Evolutionary conservation across 345 rosid species (phyloP), one percentile per base, ranked within the genome.

Genomic region (Xanthoceras sorbifolium): DNA sequence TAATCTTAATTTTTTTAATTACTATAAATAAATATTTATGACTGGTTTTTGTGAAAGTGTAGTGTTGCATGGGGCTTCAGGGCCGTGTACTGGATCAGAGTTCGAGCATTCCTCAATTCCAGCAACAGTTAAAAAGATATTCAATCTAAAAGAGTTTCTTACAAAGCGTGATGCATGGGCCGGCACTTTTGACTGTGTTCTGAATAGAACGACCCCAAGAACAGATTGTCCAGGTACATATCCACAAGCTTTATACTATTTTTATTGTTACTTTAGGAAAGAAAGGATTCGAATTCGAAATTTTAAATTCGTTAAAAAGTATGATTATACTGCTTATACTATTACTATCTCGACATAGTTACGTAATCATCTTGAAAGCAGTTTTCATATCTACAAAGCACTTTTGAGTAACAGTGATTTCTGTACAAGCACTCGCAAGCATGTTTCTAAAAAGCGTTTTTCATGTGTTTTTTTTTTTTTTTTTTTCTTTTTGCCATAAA

Each of bases 141-240:
- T 89, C 78, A 86, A 82, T 36, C 88, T 86, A 14, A 79, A 85
- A 73, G 80, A 81, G 14, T 86, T 89, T 55, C 79, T 86, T 6
- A 84, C 89, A 8, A 86, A 89, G 76, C 84, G 90, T 70, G 92
- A 89, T 65, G 84, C 87, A 26, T 89, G 92, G 92, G 89, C 92
- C 20, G 90, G 85, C 23, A 86, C 92, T 64, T 89, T 89, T 64
- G 90, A 89, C 36, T 15, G 77, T 71, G 77, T 86, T 59, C 60
- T 86, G 34, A 84, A 72, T n/a, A 81, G 85, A 80, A 76, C 67
- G 28, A 73, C 68, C 57, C 86, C 92, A 3, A 85, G 87, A 84
- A 77, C 79, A 25, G 90, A 89, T 76, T 89, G 90, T 25, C 89
- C 87, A 52, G 81, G 90, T 88, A 75, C 72, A 26, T 31, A 60